Evolutionary conservation across 768 basidiomycete species (phyloP).

Genomic region (Saitozyma sp.): DNA sequence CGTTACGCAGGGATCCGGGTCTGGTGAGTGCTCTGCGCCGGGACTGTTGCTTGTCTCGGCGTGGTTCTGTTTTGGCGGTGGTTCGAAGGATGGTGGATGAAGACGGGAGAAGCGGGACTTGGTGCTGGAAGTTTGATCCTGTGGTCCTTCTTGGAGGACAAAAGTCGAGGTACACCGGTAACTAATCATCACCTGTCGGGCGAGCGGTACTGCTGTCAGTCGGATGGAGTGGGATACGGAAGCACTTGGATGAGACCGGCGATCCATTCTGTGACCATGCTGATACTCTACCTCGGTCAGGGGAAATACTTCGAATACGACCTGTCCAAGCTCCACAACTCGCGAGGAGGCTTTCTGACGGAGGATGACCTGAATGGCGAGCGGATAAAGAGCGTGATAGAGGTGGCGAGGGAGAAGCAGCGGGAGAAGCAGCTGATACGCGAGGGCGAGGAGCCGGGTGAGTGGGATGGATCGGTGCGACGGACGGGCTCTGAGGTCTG

Average conservation of each 20-base stretch:
- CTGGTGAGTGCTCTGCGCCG: slow-evolving; percentile 39
- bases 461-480: slow-evolving; percentile 7
- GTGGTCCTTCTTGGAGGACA: too few relatives aligned
- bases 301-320: slow-evolving; percentile 98
- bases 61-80: too few relatives aligned
- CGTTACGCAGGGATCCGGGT: slow-evolving; percentile 46
- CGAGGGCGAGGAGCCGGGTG: slow-evolving; percentile 55
- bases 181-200: neutral
- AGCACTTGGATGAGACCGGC: neutral
- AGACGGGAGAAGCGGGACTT: too few relatives aligned
- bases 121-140: too few relatives aligned
- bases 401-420: slow-evolving; percentile 74
- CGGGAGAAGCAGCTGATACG: slow-evolving; percentile 73
- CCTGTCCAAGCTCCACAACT: slow-evolving; percentile 92
- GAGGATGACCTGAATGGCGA: slow-evolving; percentile 68
- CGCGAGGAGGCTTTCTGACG: slow-evolving; percentile 90
- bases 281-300: slow-evolving; percentile 10
- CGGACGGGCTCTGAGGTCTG: neutral
- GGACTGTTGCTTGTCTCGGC: too few relatives aligned
- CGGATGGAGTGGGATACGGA: neutral
- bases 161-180: too few relatives aligned
- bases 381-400: slow-evolving; percentile 69
- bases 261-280: neutral
- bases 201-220: neutral
- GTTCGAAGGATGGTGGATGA: too few relatives aligned